Percentiles rank a stretch among this genome's conserved stretches.
Evolutionary conservation across 2,329 filamentous ascomycete genomes (phyloP).

Genomic region (Pseudogymnoascus sp.): DNA sequence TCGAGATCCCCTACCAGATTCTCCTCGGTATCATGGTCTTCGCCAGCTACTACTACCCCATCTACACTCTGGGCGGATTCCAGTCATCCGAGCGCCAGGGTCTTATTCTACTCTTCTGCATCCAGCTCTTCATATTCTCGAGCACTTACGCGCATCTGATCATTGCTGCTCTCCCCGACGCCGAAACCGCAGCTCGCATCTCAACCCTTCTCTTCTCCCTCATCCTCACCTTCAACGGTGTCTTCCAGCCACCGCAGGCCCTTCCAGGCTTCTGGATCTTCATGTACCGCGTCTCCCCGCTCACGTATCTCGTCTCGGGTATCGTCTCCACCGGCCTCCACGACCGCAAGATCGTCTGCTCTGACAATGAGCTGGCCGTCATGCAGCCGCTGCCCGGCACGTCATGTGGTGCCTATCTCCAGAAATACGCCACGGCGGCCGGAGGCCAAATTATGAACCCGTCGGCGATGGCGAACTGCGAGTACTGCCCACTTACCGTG

Average conservation of each 20-base stretch:
- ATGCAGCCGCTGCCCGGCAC: conserved; percentile 53
- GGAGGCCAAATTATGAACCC: conserved; percentile 50
- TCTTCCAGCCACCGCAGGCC: conserved; percentile 56
- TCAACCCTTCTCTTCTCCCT: conserved; percentile 70
- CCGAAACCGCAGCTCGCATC: conserved; percentile 70
- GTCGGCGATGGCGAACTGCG: conserved; percentile 42
- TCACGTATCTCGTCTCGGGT: conserved; percentile 62
- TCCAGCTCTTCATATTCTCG: conserved; percentile 71
- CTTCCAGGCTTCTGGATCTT: conserved; percentile 77
- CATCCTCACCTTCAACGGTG: conserved; percentile 68
- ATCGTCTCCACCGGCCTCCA: conserved; percentile 66
- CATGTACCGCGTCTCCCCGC: conserved; percentile 66
- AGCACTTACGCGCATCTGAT: conserved; percentile 78
- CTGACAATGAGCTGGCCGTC: conserved; percentile 58
- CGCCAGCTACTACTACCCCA: conserved; percentile 74
- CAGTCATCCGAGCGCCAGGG: conserved; percentile 27
- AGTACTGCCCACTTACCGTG: conserved; percentile 51
- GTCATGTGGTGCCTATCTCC: conserved; percentile 56
- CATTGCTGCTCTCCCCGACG: conserved; percentile 67
- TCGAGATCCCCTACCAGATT: conserved; percentile 80
- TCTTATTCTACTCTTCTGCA: conserved; percentile 70
- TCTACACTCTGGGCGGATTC: conserved; percentile 56
- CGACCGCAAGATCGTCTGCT: conserved; percentile 58
- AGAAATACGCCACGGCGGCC: conserved; percentile 37
- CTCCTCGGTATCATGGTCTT: conserved; percentile 69